phyloP scores from a whole-genome alignment of 1,139 yeast genomes.

The Protomyces gravidus region DNA sequence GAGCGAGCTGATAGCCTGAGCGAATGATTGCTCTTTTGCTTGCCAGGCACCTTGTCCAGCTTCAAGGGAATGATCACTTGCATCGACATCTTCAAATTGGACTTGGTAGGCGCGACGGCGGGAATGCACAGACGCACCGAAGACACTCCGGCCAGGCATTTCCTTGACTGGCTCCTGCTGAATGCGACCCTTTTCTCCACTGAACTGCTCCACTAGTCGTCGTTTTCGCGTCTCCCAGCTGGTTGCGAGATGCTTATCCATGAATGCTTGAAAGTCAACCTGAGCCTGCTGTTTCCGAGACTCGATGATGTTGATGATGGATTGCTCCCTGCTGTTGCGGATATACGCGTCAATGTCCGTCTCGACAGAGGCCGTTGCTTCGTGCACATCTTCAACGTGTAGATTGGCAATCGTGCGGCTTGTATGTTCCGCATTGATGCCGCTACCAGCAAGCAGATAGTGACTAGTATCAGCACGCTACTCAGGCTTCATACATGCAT shows the following conservation, averaged over 20 bases:
- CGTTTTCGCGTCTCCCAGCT: conserved; percentile 80
- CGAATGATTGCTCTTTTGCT: conserved; percentile 16
- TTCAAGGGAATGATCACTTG: background rate
- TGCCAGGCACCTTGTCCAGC: conserved; percentile 6
- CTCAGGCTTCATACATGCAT: background rate
- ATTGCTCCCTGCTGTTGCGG: conserved; percentile 72
- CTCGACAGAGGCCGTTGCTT: conserved; percentile 36
- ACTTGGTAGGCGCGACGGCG: background rate
- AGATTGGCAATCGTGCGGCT: conserved; percentile 53
- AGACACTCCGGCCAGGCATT: background rate
- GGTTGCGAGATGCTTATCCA: conserved; percentile 64
- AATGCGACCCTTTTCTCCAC: conserved; percentile 44
- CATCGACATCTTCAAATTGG: background rate
- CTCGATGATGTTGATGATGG: conserved; percentile 76
- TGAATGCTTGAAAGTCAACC: conserved; percentile 72
- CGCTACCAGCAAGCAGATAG: conserved; percentile 82
- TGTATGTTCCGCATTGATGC: conserved; percentile 81
- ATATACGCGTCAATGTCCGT: conserved; percentile 43
- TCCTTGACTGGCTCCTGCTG: conserved; percentile 1
- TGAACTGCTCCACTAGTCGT: conserved; percentile 61
- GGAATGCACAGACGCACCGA: background rate
- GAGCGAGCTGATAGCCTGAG: conserved; percentile 14
- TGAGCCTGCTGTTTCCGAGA: conserved; percentile 71
- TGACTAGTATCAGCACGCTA: conserved; percentile 42
- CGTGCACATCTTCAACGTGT: conserved; percentile 37